Evolutionary conservation across 2,329 filamentous ascomycete genomes (phyloP).

Genomic region (Aureobasidium pullulans): DNA sequence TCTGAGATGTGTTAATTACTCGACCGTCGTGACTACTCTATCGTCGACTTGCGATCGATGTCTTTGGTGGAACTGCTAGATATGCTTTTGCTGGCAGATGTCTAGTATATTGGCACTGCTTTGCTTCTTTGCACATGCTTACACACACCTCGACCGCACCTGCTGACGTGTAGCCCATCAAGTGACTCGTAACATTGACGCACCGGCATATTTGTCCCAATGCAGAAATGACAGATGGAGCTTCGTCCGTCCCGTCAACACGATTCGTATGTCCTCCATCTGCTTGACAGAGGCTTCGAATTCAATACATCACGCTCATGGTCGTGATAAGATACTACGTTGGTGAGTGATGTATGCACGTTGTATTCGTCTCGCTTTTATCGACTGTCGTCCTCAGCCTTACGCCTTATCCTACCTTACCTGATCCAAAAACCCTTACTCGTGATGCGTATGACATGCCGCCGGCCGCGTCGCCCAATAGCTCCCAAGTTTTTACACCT

Average conservation of each 20-base stretch:
- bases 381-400: neutral
- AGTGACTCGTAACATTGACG: constrained; percentile 6
- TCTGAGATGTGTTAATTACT: neutral
- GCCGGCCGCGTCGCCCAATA: neutral
- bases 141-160: neutral
- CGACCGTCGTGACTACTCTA: neutral
- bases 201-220: neutral
- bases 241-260: neutral
- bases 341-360: neutral
- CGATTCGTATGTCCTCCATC: too few relatives aligned
- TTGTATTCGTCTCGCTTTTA: neutral
- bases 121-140: neutral
- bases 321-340: neutral
- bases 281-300: too few relatives aligned
- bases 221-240: neutral
- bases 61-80: neutral
- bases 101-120: neutral
- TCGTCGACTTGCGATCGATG: neutral
- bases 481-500: neutral
- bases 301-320: too few relatives aligned
- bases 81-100: neutral
- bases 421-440: neutral
- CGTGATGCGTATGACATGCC: neutral
- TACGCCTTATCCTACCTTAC: neutral
- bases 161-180: constrained; percentile 7